Conservation (phyloP, 257 asterid species). For the Knoxia roxburghii region DNA sequence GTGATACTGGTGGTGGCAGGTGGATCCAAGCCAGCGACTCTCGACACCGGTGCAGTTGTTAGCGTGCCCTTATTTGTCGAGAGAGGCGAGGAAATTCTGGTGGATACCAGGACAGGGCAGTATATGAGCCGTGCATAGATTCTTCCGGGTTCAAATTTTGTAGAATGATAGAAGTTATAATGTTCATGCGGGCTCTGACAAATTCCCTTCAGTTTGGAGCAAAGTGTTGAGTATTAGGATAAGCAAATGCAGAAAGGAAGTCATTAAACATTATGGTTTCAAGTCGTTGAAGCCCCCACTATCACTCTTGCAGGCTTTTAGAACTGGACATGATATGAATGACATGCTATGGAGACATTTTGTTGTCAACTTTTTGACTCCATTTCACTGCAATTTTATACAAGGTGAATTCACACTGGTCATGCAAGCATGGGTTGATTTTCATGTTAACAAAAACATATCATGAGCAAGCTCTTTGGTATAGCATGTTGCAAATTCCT, state of each 20-base stretch:
- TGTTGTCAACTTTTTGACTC: not conserved
- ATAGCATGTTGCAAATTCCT: not conserved
- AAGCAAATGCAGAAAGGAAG: not conserved
- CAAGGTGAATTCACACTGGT: not conserved
- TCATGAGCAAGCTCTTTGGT: not conserved
- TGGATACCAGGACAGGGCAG: conserved; percentile 91
- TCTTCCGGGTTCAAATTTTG: conserved; percentile 15
- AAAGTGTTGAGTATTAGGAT: not conserved
- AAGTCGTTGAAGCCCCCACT: too few relatives aligned
- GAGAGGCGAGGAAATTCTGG: conserved; percentile 55
- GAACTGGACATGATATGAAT: not conserved
- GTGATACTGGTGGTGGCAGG: conserved; percentile 51
- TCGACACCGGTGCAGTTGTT: conserved; percentile 92
- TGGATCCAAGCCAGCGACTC: conserved; percentile 85
- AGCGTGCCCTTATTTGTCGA: conserved; percentile 73
- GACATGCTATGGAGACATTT: not conserved
- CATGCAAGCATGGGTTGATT: not conserved
- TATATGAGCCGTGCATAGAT: conserved; percentile 90
- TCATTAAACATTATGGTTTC: too few relatives aligned
- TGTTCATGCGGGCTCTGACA: conserved; percentile 9
- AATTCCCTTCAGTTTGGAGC: conserved; percentile 16
- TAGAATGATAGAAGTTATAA: conserved; percentile 9
- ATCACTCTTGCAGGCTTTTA: not conserved
- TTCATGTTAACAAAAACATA: not conserved
- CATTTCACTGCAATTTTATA: not conserved